These are phyloP conservation scores for Selaginella tamariscina DNA, from an alignment of 75 land plant species.

Conservation along the genomic window DNA sequence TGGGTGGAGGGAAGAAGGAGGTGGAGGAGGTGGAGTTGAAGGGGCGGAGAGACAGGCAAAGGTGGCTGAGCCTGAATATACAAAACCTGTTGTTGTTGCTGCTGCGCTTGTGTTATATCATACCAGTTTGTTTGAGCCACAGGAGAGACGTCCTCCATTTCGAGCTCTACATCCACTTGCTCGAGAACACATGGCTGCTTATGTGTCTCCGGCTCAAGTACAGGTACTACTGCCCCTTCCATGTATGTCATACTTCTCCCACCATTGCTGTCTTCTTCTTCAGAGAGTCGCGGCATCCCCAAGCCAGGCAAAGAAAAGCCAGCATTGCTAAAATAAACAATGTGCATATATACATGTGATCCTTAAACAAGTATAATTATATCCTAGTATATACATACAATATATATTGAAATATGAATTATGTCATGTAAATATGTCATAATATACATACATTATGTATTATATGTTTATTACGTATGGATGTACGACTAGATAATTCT, in stretches of 20 bases:
- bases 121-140: conserved; percentile 20
- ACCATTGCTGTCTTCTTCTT: conserved; percentile 56
- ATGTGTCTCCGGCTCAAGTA: conserved; percentile 8
- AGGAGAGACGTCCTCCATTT: conserved; percentile 94
- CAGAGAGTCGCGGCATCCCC: conserved; percentile 45
- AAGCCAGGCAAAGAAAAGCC: conserved; percentile 72
- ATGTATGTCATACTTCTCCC: conserved; percentile 32
- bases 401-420: too few relatives aligned
- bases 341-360: neutral
- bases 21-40: neutral
- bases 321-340: conserved; percentile 56
- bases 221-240: neutral
- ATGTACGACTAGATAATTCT: too few relatives aligned
- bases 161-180: conserved; percentile 91
- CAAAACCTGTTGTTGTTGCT: neutral
- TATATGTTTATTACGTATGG: too few relatives aligned
- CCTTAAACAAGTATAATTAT: neutral
- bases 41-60: neutral
- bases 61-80: neutral
- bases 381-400: too few relatives aligned
- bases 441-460: too few relatives aligned
- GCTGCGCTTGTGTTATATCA: too few relatives aligned
- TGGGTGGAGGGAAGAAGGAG: neutral
- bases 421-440: too few relatives aligned
- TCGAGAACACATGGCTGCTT: conserved; percentile 58